Percentiles rank a stretch among this genome's conserved stretches.
phyloP scores from a whole-genome alignment of 768 basidiomycete species.

The Daedaleopsis sinensis region DNA sequence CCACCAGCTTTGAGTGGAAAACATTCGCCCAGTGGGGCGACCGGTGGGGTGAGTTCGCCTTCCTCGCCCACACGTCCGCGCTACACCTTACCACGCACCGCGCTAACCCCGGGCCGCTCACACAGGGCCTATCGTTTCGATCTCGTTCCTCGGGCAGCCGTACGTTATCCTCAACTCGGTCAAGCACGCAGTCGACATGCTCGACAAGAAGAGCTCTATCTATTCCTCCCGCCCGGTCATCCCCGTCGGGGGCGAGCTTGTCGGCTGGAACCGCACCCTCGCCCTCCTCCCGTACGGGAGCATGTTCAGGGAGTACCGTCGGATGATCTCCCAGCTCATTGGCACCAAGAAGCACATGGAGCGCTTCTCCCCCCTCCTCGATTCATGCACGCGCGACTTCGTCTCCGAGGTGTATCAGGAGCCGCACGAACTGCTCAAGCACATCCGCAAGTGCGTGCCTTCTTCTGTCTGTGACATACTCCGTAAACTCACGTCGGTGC shows the following conservation, averaged over 20 bases:
- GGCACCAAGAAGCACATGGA: constrained; percentile 28
- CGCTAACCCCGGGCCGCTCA: not conserved
- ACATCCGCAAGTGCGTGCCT: constrained; percentile 33
- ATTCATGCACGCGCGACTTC: constrained; percentile 34
- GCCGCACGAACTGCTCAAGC: constrained; percentile 27
- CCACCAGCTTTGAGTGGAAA: constrained; percentile 26
- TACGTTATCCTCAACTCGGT: constrained; percentile 34
- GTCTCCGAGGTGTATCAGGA: constrained; percentile 31
- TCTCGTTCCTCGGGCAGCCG: constrained; percentile 32
- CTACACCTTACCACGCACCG: not conserved
- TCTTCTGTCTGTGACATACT: not conserved
- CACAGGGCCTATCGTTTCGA: constrained; percentile 33
- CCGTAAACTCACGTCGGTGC: not conserved
- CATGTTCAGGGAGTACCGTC: constrained; percentile 29
- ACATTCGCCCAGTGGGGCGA: constrained; percentile 26
- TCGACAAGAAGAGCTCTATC: constrained; percentile 34
- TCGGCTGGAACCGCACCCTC: constrained; percentile 30
- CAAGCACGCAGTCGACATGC: constrained; percentile 29
- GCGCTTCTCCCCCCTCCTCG: constrained; percentile 32
- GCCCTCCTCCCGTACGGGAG: constrained; percentile 28
- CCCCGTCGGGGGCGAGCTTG: constrained; percentile 31
- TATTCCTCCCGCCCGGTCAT: constrained; percentile 34
- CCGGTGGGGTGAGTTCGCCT: constrained; percentile 23
- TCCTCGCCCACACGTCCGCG: too few species aligned
- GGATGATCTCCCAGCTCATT: constrained; percentile 25